These are phyloP conservation scores for Viridothelium virens DNA, from an alignment of 495 filamentous ascomycete species.

Conservation along the genomic window DNA sequence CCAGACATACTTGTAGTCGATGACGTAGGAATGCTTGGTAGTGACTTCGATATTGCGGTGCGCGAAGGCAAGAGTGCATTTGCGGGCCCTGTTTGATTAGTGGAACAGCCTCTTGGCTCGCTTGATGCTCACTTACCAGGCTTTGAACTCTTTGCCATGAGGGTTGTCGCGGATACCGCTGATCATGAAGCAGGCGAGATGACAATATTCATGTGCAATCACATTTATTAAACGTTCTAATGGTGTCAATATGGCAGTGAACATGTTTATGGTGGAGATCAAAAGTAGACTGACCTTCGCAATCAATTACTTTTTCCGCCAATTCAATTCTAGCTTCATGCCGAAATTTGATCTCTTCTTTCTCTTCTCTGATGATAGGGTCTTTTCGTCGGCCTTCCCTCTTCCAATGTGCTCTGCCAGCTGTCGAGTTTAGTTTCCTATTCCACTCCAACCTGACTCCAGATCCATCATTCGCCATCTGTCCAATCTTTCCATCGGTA, in stretches of 20 bases:
- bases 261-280: background rate
- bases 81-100: conserved; percentile 30
- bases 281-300: conserved; percentile 26
- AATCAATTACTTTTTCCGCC: conserved; percentile 74
- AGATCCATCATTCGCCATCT: conserved; percentile 56
- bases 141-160: conserved; percentile 78
- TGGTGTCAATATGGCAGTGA: background rate
- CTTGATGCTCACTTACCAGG: conserved; percentile 42
- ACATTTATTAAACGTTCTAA: conserved; percentile 69
- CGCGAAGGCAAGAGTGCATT: conserved; percentile 41
- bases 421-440: conserved; percentile 77
- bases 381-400: conserved; percentile 45
- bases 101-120: background rate
- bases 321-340: conserved; percentile 81
- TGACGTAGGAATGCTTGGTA: conserved; percentile 79
- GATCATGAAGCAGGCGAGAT: conserved; percentile 82
- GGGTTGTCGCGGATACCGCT: conserved; percentile 57
- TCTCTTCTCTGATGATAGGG: conserved; percentile 24
- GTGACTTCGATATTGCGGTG: conserved; percentile 62
- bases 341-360: conserved; percentile 27
- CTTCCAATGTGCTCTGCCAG: conserved; percentile 79
- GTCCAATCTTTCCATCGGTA: conserved; percentile 51
- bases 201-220: conserved; percentile 91
- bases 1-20: conserved; percentile 88
- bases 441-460: conserved; percentile 77